These are phyloP conservation scores for Aaosphaeria arxii DNA, from an alignment of 2,329 filamentous ascomycete genomes.

Conservation along the genomic window DNA sequence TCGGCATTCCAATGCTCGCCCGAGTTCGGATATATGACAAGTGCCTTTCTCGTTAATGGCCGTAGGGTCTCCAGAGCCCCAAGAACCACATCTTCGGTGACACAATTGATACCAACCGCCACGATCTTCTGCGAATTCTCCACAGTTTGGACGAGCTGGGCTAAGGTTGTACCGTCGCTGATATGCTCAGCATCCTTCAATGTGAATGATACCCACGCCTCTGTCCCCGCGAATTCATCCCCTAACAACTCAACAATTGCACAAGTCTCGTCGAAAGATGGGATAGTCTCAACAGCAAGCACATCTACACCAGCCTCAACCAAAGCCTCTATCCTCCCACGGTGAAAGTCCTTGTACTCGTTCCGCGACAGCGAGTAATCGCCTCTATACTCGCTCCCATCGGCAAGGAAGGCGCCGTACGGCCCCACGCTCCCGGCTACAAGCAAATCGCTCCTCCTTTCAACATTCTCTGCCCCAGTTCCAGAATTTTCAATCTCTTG, in stretches of 20 bases:
- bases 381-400: conserved; percentile 47
- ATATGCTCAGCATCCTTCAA: conserved; percentile 34
- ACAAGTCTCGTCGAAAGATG: conserved; percentile 37
- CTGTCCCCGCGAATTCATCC: conserved; percentile 34
- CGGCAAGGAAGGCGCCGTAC: conserved; percentile 46
- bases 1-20: conserved; percentile 46
- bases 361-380: conserved; percentile 33
- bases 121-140: conserved; percentile 31
- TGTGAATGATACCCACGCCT: conserved; percentile 45
- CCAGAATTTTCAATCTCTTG: neutral
- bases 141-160: conserved; percentile 29
- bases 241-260: conserved; percentile 39
- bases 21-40: conserved; percentile 46
- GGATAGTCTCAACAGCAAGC: conserved; percentile 47
- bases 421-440: conserved; percentile 48
- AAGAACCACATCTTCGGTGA: conserved; percentile 33
- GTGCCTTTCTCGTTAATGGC: conserved; percentile 27
- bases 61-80: conserved; percentile 31
- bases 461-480: neutral
- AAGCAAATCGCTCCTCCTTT: conserved; percentile 15
- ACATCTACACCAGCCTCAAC: conserved; percentile 42
- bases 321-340: conserved; percentile 40
- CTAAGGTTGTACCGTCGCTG: conserved; percentile 41
- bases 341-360: conserved; percentile 43
- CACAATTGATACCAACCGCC: conserved; percentile 47